Evolutionary conservation across 768 basidiomycete genomes (phyloP).

Genomic region (Cystobasidium tubakii): DNA sequence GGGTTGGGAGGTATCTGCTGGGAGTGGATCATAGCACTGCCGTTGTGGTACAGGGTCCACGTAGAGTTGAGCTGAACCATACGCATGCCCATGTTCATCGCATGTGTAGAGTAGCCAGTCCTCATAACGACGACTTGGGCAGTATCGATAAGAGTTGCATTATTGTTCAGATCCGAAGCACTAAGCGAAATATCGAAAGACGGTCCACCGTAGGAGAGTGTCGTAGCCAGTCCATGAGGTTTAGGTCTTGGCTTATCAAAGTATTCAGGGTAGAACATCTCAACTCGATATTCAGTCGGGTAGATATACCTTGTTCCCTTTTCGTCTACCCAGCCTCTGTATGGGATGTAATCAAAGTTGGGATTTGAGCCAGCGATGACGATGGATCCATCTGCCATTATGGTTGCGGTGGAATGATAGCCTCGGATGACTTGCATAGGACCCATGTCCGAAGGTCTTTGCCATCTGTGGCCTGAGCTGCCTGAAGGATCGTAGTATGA

Average conservation of each 20-base stretch:
- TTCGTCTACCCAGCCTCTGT: not conserved
- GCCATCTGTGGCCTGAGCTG: constrained; percentile 67
- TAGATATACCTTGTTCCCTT: constrained; percentile 9
- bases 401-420: constrained; percentile 83
- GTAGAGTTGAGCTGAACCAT: constrained; percentile 66
- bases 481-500: constrained; percentile 70
- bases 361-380: constrained; percentile 89
- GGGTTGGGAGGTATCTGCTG: constrained; percentile 76
- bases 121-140: constrained; percentile 69
- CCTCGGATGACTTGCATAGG: constrained; percentile 58
- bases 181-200: constrained; percentile 68
- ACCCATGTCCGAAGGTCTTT: constrained; percentile 37
- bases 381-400: constrained; percentile 77
- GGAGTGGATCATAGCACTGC: constrained; percentile 70
- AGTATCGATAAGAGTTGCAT: constrained; percentile 63
- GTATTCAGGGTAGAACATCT: constrained; percentile 83
- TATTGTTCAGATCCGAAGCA: constrained; percentile 32
- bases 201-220: constrained; percentile 72
- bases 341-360: constrained; percentile 65
- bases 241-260: constrained; percentile 69
- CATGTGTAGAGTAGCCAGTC: constrained; percentile 56
- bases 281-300: constrained; percentile 52
- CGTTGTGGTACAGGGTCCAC: constrained; percentile 69
- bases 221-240: constrained; percentile 65
- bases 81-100: constrained; percentile 17